Conservation (phyloP, 108 stramenopile genomes). For the Mayamaea pseudoterrestris region DNA sequence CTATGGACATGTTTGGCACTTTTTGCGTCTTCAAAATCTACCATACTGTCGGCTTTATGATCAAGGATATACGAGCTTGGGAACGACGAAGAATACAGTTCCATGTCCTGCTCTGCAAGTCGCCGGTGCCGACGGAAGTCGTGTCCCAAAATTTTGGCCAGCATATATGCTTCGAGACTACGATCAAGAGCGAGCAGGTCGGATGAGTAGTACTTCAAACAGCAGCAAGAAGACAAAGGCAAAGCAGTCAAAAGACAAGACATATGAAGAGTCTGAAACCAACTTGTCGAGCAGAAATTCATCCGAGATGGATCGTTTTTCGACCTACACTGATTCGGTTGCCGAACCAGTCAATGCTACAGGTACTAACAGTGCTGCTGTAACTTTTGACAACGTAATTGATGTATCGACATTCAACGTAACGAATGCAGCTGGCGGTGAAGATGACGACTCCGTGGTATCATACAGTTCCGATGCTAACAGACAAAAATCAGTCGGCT, state of each 20-base stretch:
- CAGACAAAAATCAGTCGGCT: slow-evolving; percentile 36
- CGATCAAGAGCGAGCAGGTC: slow-evolving; percentile 68
- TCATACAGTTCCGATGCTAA: slow-evolving; percentile 4
- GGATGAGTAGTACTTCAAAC: too few species aligned
- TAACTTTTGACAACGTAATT: not conserved
- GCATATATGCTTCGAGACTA: slow-evolving; percentile 82
- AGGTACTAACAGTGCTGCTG: not conserved
- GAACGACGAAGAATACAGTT: slow-evolving; percentile 78
- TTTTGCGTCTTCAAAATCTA: slow-evolving; percentile 73
- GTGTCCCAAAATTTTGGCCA: slow-evolving; percentile 61
- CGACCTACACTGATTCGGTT: not conserved
- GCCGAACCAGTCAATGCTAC: not conserved
- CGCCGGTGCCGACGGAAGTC: slow-evolving; percentile 2
- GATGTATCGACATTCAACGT: not conserved
- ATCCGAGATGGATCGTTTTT: not conserved
- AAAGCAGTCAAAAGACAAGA: slow-evolving; percentile 11
- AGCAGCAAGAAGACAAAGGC: slow-evolving; percentile 20
- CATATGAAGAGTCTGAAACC: not conserved
- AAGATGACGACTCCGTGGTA: slow-evolving; percentile 1
- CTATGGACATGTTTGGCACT: slow-evolving; percentile 88
- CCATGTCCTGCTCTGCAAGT: slow-evolving; percentile 85
- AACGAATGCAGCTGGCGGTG: not conserved
- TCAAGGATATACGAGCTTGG: slow-evolving; percentile 92
- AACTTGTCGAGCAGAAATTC: not conserved
- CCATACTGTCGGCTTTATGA: slow-evolving; percentile 94